Evolutionary conservation across 495 filamentous ascomycete species (phyloP), one percentile per base, ranked within the genome.

Genomic region (Xylaria acuta): DNA sequence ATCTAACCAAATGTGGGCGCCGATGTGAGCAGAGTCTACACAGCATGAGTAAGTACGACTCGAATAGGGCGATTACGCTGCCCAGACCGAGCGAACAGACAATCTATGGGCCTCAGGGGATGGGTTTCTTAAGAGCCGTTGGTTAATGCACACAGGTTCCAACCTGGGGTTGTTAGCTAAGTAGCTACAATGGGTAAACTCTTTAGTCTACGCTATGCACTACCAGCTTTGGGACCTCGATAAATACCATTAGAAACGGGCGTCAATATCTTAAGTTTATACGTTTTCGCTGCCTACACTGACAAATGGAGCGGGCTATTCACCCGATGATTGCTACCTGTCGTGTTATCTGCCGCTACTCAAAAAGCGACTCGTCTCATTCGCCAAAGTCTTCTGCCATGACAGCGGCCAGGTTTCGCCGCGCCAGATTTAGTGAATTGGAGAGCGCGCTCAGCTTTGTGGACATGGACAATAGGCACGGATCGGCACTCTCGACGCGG

Each of bases 401-500:
- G 1, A 97, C 93, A 51, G 94, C 88, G 40, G 87, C 90, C 77
- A 98, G 79, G n/a, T 91, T 91, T 74, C 87, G 80, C 71, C 93
- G 87, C 77, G 90, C 90, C 68, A 91, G 82, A 67, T 80, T 84
- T 12, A 98, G 85, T 67, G 88, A 88, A 76, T 95, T 90, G 64
- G 94, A 91, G 69, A 98, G 79, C 27, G 93, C 93, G 36, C 87
- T 90, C 81, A 99, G 80, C 82, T 99, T 99, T 5, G 94, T 92
- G 83, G 93, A 91, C 20, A 95, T 85, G n/a, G 91, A 89, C 82
- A 99, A 88, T 73, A 99, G 74, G 77, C 90, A 93, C 40, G 96
- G 97, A 78, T 99, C 96, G 68, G 94, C 93, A 69, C 90, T 95
- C 83, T 97, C 96, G 7, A 98, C 93, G 38, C 90, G 87, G 12